Conservation (phyloP, 768 basidiomycete species). For the Leccinum broughii region DNA sequence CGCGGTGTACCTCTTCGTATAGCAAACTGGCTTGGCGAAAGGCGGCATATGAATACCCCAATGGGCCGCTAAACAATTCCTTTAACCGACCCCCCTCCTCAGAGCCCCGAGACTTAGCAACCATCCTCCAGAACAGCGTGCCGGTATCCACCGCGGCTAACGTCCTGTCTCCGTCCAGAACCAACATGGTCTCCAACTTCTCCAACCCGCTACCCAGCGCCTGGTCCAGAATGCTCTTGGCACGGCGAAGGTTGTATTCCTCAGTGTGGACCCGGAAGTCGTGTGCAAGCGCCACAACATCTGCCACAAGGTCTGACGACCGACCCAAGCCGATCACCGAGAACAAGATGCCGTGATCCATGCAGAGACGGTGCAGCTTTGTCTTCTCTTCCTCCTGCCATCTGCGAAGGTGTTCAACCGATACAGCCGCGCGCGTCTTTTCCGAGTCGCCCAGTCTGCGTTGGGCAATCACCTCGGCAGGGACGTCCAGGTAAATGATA, state of each 20-base stretch:
- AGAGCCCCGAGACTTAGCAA: conserved; percentile 14
- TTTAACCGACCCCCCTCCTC: conserved; percentile 11
- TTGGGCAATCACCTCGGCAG: conserved; percentile 16
- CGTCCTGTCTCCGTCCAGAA: conserved; percentile 14
- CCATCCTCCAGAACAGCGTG: conserved; percentile 14
- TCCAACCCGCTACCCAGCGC: conserved; percentile 13
- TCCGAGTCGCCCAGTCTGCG: conserved; percentile 13
- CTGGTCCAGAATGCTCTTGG: conserved; percentile 16
- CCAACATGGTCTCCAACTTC: conserved; percentile 14
- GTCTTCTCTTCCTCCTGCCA: conserved; percentile 18
- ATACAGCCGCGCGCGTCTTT: conserved; percentile 10
- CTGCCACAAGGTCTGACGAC: conserved; percentile 13
- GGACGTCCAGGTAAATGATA: conserved; percentile 15
- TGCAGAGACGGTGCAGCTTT: conserved; percentile 17
- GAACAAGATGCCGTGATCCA: conserved; percentile 17
- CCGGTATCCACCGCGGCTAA: conserved; percentile 15
- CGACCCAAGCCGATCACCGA: conserved; percentile 14
- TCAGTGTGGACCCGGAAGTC: conserved; percentile 14
- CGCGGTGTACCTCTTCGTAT: conserved; percentile 12
- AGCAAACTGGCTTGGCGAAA: conserved; percentile 15
- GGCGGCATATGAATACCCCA: conserved; percentile 16
- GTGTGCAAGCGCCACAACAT: conserved; percentile 6
- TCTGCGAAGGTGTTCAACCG: conserved; percentile 15
- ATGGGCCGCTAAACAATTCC: conserved; percentile 14
- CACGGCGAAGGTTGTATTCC: conserved; percentile 16